phyloP scores from a whole-genome alignment of 176 grass and related monocot genomes.

The Oryza rufipogon region DNA sequence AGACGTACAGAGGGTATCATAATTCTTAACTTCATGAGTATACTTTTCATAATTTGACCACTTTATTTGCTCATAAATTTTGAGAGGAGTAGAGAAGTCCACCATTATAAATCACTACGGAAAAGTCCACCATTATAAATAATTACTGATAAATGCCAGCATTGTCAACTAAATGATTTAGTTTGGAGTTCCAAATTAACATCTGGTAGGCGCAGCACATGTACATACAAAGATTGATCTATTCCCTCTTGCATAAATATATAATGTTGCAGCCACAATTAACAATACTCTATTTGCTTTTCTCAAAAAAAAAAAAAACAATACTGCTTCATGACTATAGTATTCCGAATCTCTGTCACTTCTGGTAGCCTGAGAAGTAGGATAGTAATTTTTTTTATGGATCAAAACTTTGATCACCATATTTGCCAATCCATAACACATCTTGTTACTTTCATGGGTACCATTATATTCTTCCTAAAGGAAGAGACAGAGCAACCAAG shows the following conservation, averaged over 20 bases:
- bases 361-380: not conserved
- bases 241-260: not conserved
- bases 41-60: not conserved
- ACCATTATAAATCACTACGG: not conserved
- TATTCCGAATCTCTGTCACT: no score
- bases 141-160: not conserved
- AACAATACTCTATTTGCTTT: not conserved
- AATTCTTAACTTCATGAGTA: not conserved
- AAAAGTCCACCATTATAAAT: not conserved
- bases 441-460: not conserved
- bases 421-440: not conserved
- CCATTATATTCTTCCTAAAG: not conserved
- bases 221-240: not conserved
- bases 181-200: not conserved
- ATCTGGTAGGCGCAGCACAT: not conserved
- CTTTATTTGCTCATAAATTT: not conserved
- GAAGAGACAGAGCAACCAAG: not conserved
- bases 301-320: not conserved
- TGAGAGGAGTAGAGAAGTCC: not conserved
- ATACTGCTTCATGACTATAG: not conserved
- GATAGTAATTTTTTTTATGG: not conserved
- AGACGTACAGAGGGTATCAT: not conserved
- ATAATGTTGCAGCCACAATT: not conserved
- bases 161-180: not conserved
- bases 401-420: not conserved